Percentiles rank a stretch among this genome's conserved stretches.
These are phyloP conservation scores for Bruguiera hainesii DNA, from an alignment of 441 rosid species.

Conservation along the genomic window DNA sequence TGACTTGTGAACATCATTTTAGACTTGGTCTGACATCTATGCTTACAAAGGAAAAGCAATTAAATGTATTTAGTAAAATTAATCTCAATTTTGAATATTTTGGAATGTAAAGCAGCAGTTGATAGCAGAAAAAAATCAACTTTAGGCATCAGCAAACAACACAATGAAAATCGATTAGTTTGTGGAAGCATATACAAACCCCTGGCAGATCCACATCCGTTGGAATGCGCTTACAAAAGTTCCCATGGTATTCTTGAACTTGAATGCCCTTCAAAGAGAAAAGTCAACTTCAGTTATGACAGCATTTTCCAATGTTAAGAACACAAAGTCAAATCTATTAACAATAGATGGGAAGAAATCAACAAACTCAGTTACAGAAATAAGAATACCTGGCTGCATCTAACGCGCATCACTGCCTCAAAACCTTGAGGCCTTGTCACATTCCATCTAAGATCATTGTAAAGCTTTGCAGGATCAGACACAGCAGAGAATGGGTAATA, in stretches of 20 bases:
- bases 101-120: neutral
- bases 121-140: neutral
- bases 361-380: neutral
- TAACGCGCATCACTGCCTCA: conserved; percentile 99
- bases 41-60: no score
- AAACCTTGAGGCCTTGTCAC: conserved; percentile 95
- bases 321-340: neutral
- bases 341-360: neutral
- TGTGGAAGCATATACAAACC: conserved; percentile 40
- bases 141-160: conserved; percentile 1
- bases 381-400: conserved; percentile 88
- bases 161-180: conserved; percentile 10
- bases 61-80: no score
- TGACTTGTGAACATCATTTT: neutral
- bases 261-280: conserved; percentile 76
- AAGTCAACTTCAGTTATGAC: conserved; percentile 16
- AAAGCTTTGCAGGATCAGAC: conserved; percentile 93
- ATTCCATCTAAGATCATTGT: conserved; percentile 99
- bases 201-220: conserved; percentile 80
- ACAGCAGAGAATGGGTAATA: conserved; percentile 92
- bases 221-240: conserved; percentile 96
- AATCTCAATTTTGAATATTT: neutral
- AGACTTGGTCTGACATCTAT: neutral
- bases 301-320: conserved; percentile 9
- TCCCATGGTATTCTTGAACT: conserved; percentile 95